Evolutionary conservation across 768 basidiomycete species (phyloP), one percentile per base, ranked within the genome.

Genomic region (Punctularia strigosozonata): DNA sequence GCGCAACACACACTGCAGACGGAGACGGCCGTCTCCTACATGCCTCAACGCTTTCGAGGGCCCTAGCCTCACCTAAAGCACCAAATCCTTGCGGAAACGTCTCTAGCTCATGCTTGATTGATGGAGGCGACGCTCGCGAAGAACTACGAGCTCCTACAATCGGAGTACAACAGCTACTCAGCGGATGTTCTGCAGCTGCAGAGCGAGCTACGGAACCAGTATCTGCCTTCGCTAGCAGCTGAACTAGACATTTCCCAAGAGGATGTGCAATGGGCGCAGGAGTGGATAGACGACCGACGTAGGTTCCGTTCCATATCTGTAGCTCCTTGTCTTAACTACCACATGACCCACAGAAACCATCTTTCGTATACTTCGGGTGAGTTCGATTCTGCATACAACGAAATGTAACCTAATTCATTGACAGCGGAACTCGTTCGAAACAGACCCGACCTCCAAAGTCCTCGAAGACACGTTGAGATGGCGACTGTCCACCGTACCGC

Each of bases 241-340:
- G 80, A 83, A 51, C 64, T 79, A 21, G 61, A 62, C 26, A 64
- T 80, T 33, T 55, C 61, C 43, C 58, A 60, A 36, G 59, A 62
- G 13, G 66, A 68, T 43, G 56, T 60, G 41, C 59, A 64, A 44
- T 73, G 71, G 71, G 69, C 73, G 20, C 62, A 55, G 25, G 68
- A 72, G 52, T 86, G 79, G 80, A 56, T 83, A 23, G 58, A 63
- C 22, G 82, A 86, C 62, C 70, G 68, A 33, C 61, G 82, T 83
- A 63, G 50, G 73, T 64, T 13, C 21, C 17, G n/a, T 12, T 22
- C 22, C 22, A 21, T 6, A 22, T 19, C 8, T 23, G 23, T n/a
- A 17, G 13, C 4, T 36, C 25, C 22, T 15, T 21, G 15, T 18
- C 7, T 24, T 38, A 21, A 28, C 22, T 30, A 25, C 25, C 15